A percentile compares a stretch with the other conserved stretches of the same genome.
Evolutionary conservation across 371 early-diverging fungal species (phyloP).

Genomic region (Rhizopus arrhizus): DNA sequence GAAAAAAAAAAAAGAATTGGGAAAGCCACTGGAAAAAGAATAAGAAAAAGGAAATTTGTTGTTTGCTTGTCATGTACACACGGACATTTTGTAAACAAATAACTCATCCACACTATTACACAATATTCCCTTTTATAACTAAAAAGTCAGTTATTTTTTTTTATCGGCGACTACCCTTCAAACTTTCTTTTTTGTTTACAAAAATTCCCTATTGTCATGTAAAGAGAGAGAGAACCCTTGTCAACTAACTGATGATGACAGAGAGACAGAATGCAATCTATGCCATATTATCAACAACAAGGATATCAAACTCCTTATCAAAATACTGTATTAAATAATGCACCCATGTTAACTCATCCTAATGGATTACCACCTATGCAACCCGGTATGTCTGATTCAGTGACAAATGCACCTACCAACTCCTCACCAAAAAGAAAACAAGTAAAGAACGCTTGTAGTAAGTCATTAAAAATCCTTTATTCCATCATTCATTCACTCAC

Average conservation of each 20-base stretch:
- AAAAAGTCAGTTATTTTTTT: neutral
- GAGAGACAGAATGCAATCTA: constrained; percentile 31
- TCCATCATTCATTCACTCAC: neutral
- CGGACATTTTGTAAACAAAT: neutral
- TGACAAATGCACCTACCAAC: constrained; percentile 12
- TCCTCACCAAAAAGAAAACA: constrained; percentile 44
- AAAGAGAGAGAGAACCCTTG: constrained; percentile 2
- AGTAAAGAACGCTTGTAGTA: constrained; percentile 56
- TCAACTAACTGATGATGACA: neutral
- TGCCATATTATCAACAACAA: constrained; percentile 42
- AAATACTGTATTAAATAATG: constrained; percentile 25
- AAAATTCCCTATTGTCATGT: neutral
- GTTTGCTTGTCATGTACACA: neutral
- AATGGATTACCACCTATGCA: constrained; percentile 41
- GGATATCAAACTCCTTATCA: constrained; percentile 41
- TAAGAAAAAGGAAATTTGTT: constrained; percentile 11
- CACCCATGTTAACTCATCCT: constrained; percentile 26
- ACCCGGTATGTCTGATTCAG: constrained; percentile 29
- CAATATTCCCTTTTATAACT: neutral
- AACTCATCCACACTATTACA: neutral
- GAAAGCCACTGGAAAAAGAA: constrained; percentile 11
- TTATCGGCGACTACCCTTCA: constrained; percentile 8
- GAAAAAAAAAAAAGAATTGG: constrained; percentile 12
- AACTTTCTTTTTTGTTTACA: constrained; percentile 5
- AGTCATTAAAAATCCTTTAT: constrained; percentile 19